A percentile compares a stretch with the other conserved stretches of the same genome.
Conservation (phyloP, 2,329 filamentous ascomycete genomes). For the Amauroascus niger region DNA sequence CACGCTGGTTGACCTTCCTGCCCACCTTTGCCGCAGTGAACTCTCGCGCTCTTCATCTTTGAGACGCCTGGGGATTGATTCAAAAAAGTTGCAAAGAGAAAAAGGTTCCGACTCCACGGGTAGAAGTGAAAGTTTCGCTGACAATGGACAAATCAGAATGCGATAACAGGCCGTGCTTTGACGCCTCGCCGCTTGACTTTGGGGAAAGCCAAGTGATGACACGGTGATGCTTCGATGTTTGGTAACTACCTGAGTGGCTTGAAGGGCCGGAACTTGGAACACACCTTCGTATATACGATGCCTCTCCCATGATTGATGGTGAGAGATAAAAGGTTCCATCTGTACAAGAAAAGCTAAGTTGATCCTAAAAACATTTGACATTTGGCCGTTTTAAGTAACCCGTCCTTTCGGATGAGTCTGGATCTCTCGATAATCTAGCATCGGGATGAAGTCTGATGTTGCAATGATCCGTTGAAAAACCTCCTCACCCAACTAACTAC, state of each 20-base stretch:
- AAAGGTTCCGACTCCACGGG: constrained; percentile 2
- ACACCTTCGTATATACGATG: background rate
- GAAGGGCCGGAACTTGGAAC: background rate
- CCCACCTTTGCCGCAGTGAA: background rate
- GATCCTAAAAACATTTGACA: background rate
- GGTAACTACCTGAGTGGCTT: background rate
- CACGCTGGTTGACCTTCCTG: background rate
- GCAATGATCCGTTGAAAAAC: background rate
- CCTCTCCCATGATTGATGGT: background rate
- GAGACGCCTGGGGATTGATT: background rate
- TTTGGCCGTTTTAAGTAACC: background rate
- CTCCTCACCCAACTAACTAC: background rate
- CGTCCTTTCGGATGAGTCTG: background rate
- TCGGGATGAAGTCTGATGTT: background rate
- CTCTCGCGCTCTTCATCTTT: background rate
- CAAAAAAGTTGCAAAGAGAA: background rate
- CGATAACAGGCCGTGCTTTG: background rate
- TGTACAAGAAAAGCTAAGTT: background rate
- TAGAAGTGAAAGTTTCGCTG: constrained; percentile 1
- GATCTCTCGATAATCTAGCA: background rate
- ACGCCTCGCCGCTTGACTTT: background rate
- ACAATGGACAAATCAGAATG: background rate
- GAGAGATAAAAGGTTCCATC: background rate
- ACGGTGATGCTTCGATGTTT: background rate
- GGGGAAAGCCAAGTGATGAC: constrained; percentile 1